These are phyloP conservation scores for Allium fistulosum DNA, from an alignment of 106 monocot species.

Conservation along the genomic window DNA sequence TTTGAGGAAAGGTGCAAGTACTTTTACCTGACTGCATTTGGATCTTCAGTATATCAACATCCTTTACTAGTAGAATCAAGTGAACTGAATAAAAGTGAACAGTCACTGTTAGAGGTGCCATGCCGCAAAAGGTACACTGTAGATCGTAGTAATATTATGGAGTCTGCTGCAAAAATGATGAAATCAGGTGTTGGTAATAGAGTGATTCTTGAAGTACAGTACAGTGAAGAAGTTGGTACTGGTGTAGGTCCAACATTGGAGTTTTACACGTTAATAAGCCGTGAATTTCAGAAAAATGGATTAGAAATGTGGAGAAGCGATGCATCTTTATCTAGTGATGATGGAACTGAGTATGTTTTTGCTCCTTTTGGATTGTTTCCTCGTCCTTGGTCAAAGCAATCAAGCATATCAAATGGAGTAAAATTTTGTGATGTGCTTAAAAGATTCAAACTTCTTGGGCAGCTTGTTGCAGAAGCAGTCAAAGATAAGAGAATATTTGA, in stretches of 20 bases:
- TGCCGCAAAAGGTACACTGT: slow-evolving; percentile 53
- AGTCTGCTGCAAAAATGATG: slow-evolving; percentile 80
- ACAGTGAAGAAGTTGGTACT: slow-evolving; percentile 78
- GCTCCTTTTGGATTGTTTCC: slow-evolving; percentile 85
- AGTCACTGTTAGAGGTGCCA: slow-evolving; percentile 5
- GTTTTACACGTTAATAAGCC: slow-evolving; percentile 78
- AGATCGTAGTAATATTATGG: slow-evolving; percentile 50
- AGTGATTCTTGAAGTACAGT: slow-evolving; percentile 60
- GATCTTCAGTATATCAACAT: slow-evolving; percentile 15
- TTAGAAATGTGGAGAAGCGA: slow-evolving; percentile 85
- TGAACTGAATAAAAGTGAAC: slow-evolving; percentile 3
- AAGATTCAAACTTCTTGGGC: slow-evolving; percentile 67
- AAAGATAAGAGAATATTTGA: slow-evolving; percentile 76
- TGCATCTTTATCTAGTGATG: slow-evolving; percentile 3
- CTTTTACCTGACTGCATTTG: slow-evolving; percentile 40
- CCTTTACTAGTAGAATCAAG: slow-evolving; percentile 8
- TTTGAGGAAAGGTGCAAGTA: slow-evolving; percentile 74
- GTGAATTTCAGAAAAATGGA: slow-evolving; percentile 71
- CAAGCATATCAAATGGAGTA: slow-evolving; percentile 14
- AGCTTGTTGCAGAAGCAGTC: slow-evolving; percentile 73
- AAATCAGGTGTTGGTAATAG: slow-evolving; percentile 31
- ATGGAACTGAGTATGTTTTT: slow-evolving; percentile 31
- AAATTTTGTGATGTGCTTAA: slow-evolving; percentile 39
- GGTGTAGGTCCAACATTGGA: slow-evolving; percentile 92
- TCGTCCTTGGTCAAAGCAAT: slow-evolving; percentile 47